Base-by-base conservation (phyloP, 208 protist genomes). In the Trypanosoma brucei region DNA sequence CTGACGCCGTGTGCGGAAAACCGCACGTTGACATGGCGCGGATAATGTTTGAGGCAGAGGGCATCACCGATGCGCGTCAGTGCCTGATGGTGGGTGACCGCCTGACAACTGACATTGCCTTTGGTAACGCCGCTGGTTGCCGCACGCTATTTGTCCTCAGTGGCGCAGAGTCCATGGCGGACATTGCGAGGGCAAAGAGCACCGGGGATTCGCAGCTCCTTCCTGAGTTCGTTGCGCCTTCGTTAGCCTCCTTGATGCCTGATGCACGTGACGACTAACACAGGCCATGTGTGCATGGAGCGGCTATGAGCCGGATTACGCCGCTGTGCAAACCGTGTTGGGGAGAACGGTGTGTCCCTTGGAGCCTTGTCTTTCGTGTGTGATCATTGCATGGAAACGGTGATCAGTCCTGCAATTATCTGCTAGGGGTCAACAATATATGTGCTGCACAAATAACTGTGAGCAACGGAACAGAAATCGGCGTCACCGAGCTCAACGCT, bases 21-120 rank as follows among this genome's bases (percentile, higher is more conserved):
- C 85, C 85, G 7, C 38, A 67, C 38, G 57, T 68, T 33, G 75
- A 83, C 72, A 82, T 92, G 75, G 79, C 75, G 40, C 61, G 76
- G 22, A 67, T 79, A 31, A 55, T 92, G 22, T 86, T 88, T 51
- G 70, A 59, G 55, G 63, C 63, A 0, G 82, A 88, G 59, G 61
- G 69, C 9, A 82, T 88, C 53, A 74, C 37, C 1, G 49, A 86
- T 44, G 72, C 77, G 14, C 48, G 49, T 37, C 55, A 62, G 61
- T 92, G 85, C 72, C 60, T 92, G 51, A 92, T 92, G 85, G 62
- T 92, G 8, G 85, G 85, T 1, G 85, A 92, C 52, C 82, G 85
- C 7, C 72, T 92, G 6, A 83, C 72, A n/a, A 92, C 85, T 8
- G 85, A 92, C 56, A 72, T 92, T 30, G 79, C 75, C 8, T 92